Evolutionary conservation across 1,139 yeast species (phyloP).

Genomic region (Arxiozyma telluris): DNA sequence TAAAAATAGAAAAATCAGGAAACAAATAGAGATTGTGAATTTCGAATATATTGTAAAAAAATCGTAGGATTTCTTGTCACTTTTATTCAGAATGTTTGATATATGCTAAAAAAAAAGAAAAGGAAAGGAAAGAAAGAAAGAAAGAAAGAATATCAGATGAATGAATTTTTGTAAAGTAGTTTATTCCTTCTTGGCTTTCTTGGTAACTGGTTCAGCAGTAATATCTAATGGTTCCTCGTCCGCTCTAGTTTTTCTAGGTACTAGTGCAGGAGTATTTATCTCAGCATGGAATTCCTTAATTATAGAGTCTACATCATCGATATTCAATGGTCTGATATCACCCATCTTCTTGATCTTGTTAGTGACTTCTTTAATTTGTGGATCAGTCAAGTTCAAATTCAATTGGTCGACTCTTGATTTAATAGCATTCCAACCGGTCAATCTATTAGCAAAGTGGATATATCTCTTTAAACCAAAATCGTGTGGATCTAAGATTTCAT

Average conservation of each 20-base stretch:
- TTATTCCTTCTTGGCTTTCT: conserved; percentile 14
- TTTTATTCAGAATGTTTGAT: neutral
- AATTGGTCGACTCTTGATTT: conserved; percentile 96
- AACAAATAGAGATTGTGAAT: neutral
- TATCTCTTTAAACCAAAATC: conserved; percentile 94
- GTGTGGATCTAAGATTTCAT: conserved; percentile 88
- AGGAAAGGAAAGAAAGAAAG: neutral
- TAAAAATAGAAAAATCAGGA: no score
- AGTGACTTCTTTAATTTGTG: conserved; percentile 91
- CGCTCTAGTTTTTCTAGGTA: conserved; percentile 21
- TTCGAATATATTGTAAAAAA: neutral
- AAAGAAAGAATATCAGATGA: neutral
- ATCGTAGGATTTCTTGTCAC: neutral
- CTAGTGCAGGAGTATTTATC: conserved; percentile 36
- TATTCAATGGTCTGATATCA: conserved; percentile 87
- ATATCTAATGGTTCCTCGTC: conserved; percentile 26
- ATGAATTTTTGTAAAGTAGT: neutral
- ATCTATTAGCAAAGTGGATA: conserved; percentile 93
- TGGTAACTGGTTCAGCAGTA: conserved; percentile 19
- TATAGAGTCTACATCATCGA: conserved; percentile 95
- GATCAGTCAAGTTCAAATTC: conserved; percentile 81
- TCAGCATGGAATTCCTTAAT: conserved; percentile 88
- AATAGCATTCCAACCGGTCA: conserved; percentile 99
- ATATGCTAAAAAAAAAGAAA: neutral
- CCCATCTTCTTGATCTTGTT: conserved; percentile 87